These are phyloP conservation scores for Candida labiduridarum DNA, from an alignment of 1,139 yeast genomes.

Conservation along the genomic window DNA sequence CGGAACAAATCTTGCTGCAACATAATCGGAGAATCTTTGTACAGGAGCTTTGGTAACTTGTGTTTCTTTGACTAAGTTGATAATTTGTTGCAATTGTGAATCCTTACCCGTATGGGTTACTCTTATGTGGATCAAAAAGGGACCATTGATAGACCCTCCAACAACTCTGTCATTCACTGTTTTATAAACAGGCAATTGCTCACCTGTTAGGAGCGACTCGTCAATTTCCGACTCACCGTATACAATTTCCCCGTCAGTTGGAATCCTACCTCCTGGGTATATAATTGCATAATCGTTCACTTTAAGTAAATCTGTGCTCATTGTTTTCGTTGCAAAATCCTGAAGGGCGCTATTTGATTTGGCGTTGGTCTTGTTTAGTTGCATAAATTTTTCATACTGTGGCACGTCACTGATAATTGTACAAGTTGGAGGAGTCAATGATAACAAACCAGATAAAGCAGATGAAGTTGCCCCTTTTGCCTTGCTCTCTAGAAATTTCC, in stretches of 20 bases:
- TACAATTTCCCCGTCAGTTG: slow-evolving; percentile 85
- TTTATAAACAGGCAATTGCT: slow-evolving; percentile 74
- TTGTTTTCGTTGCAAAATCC: slow-evolving; percentile 30
- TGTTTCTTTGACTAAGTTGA: slow-evolving; percentile 83
- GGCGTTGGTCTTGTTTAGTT: slow-evolving; percentile 12
- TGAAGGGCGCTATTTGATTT: slow-evolving; percentile 11
- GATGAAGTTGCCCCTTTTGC: slow-evolving; percentile 95
- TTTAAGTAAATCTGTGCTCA: slow-evolving; percentile 78
- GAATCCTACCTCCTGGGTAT: slow-evolving; percentile 84
- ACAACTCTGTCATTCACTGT: slow-evolving; percentile 61
- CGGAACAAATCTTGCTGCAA: slow-evolving; percentile 89
- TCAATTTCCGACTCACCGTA: slow-evolving; percentile 82
- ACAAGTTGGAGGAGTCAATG: slow-evolving; percentile 81
- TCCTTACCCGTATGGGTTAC: slow-evolving; percentile 77
- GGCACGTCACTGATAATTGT: slow-evolving; percentile 52
- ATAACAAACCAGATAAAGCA: slow-evolving; percentile 77
- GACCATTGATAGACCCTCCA: slow-evolving; percentile 91
- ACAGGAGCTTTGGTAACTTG: slow-evolving; percentile 89
- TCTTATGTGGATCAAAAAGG: slow-evolving; percentile 67
- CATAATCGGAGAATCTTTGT: slow-evolving; percentile 81
- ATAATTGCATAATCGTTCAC: slow-evolving; percentile 74
- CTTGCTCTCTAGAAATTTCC: slow-evolving; percentile 86
- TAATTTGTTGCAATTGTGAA: slow-evolving; percentile 86
- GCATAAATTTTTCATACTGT: slow-evolving; percentile 26
- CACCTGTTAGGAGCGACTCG: slow-evolving; percentile 91